Evolutionary conservation across 2,329 filamentous ascomycete species (phyloP).

Genomic region (Exophiala phaeomuriformis): DNA sequence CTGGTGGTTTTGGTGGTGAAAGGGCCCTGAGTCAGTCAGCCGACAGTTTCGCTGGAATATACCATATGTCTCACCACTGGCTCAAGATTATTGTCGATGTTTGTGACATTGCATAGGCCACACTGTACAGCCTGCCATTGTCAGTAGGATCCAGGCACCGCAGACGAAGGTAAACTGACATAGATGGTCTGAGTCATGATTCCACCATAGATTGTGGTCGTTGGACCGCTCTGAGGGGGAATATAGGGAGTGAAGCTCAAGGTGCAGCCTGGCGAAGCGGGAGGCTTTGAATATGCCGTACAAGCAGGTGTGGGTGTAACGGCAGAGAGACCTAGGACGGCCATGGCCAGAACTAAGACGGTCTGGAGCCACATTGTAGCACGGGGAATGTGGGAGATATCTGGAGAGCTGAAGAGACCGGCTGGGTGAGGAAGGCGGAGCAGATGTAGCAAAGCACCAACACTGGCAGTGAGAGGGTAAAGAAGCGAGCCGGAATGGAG

Average conservation of each 20-base stretch:
- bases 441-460: background rate
- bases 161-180: slow-evolving; percentile 6
- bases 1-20: slow-evolving; percentile 17
- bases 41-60: background rate
- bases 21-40: slow-evolving; percentile 18
- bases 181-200: slow-evolving; percentile 24
- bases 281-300: background rate
- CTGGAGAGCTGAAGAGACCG: background rate
- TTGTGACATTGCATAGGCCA: slow-evolving; percentile 23
- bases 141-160: background rate
- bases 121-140: slow-evolving; percentile 24
- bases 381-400: background rate
- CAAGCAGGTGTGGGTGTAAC: slow-evolving; percentile 3
- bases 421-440: background rate
- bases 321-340: slow-evolving; percentile 7
- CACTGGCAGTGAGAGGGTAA: background rate
- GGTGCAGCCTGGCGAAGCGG: slow-evolving; percentile 12
- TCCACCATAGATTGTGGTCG: slow-evolving; percentile 20
- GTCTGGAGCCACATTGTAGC: slow-evolving; percentile 10
- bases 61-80: slow-evolving; percentile 10
- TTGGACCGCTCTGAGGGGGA: slow-evolving; percentile 23
- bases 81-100: slow-evolving; percentile 17
- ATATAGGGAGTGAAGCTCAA: slow-evolving; percentile 20
- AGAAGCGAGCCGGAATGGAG: background rate
- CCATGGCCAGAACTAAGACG: slow-evolving; percentile 11